Evolutionary conservation across 106 monocot species (phyloP).

Genomic region (Platanthera zijinensis): DNA sequence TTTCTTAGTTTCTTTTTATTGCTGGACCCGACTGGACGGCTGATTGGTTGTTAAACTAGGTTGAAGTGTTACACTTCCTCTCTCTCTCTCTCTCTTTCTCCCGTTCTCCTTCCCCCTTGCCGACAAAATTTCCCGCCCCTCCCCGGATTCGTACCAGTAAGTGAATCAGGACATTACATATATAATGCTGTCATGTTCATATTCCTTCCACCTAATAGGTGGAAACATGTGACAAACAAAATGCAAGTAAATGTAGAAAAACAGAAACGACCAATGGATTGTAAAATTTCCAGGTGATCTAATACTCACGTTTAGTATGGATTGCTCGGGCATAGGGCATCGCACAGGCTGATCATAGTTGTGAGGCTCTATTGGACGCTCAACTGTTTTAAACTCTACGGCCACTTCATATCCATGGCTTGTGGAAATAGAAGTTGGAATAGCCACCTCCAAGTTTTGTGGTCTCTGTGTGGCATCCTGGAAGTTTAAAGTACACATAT

Average conservation of each 20-base stretch:
- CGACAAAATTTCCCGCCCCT: no score
- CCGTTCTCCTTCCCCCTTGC: no score
- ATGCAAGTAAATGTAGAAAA: background rate
- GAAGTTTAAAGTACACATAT: background rate
- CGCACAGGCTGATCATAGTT: constrained; percentile 47
- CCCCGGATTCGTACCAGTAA: background rate
- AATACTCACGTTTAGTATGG: constrained; percentile 49
- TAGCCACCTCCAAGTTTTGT: constrained; percentile 13
- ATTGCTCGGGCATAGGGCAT: constrained; percentile 58
- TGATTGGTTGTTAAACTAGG: no score
- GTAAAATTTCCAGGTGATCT: background rate
- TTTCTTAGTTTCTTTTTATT: no score
- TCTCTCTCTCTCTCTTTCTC: no score
- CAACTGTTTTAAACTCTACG: constrained; percentile 53
- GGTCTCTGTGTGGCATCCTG: constrained; percentile 30
- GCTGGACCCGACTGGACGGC: no score
- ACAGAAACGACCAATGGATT: background rate
- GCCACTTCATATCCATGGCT: constrained; percentile 26
- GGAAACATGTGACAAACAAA: background rate
- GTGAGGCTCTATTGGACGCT: constrained; percentile 47
- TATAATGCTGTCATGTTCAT: background rate
- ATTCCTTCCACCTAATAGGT: background rate
- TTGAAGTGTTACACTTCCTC: no score
- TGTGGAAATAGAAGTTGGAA: constrained; percentile 5
- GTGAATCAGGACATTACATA: background rate